phyloP scores from a whole-genome alignment of 257 asterid genomes.

The Leonotis leonurus region DNA sequence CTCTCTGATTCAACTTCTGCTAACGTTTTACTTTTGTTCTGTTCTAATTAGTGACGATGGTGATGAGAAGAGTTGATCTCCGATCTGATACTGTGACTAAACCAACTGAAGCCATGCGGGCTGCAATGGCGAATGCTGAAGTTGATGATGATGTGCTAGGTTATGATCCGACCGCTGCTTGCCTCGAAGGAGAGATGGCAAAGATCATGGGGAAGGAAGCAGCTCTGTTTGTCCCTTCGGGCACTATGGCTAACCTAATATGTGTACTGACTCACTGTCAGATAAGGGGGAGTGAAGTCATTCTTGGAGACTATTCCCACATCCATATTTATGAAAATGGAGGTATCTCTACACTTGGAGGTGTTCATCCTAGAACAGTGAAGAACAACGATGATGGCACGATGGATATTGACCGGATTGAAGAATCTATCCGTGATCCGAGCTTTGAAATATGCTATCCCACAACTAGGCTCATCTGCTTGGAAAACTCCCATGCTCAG shows the following conservation, averaged over 20 bases:
- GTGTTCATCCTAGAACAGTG: constrained; percentile 92
- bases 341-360: constrained; percentile 95
- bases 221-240: constrained; percentile 83
- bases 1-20: neutral
- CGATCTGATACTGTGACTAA: constrained; percentile 95
- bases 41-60: constrained; percentile 46
- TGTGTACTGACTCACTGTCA: constrained; percentile 82
- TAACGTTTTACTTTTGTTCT: constrained; percentile 1
- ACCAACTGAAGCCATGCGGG: constrained; percentile 87
- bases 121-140: constrained; percentile 91
- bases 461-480: constrained; percentile 87
- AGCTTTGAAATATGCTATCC: constrained; percentile 72
- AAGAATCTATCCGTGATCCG: constrained; percentile 88
- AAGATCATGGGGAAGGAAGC: constrained; percentile 81
- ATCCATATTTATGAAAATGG: constrained; percentile 94
- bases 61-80: constrained; percentile 72
- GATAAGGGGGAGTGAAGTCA: constrained; percentile 91
- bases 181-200: constrained; percentile 77
- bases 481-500: constrained; percentile 98
- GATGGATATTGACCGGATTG: constrained; percentile 76
- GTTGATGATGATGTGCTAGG: constrained; percentile 96
- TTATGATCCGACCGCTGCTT: constrained; percentile 79
- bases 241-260: constrained; percentile 98
- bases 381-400: constrained; percentile 88
- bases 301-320: constrained; percentile 82